Conservation (phyloP, 2,329 filamentous ascomycete genomes). For the Talaromyces atroroseus region DNA sequence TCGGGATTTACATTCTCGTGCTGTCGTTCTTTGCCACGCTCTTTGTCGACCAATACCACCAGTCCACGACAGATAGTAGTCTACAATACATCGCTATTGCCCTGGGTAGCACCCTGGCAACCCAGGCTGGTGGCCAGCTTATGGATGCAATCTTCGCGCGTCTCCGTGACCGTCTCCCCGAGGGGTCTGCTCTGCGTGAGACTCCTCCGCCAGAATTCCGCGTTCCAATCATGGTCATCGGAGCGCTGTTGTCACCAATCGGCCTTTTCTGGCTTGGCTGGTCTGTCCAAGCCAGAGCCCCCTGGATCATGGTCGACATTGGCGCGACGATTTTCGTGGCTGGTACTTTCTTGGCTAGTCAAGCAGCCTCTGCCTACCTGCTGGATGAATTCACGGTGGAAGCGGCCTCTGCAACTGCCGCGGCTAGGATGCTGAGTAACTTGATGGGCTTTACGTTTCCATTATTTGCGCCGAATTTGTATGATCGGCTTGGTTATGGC, state of each 20-base stretch:
- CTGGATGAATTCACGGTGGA: slow-evolving; percentile 50
- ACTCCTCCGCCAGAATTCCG: slow-evolving; percentile 45
- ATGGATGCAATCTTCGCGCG: slow-evolving; percentile 10
- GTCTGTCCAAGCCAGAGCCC: slow-evolving; percentile 47
- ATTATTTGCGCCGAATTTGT: slow-evolving; percentile 53
- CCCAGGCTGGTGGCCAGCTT: slow-evolving; percentile 2
- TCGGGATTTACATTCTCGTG: slow-evolving; percentile 10
- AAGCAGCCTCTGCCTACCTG: slow-evolving; percentile 55
- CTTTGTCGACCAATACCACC: slow-evolving; percentile 10
- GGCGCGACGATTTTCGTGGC: slow-evolving; percentile 53
- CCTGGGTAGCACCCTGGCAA: slow-evolving; percentile 6
- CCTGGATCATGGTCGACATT: slow-evolving; percentile 59
- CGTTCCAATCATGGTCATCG: slow-evolving; percentile 52
- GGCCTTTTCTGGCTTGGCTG: slow-evolving; percentile 57
- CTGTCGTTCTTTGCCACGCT: slow-evolving; percentile 9
- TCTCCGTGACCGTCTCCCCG: slow-evolving; percentile 3
- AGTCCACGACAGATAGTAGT: slow-evolving; percentile 10
- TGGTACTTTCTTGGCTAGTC: slow-evolving; percentile 36
- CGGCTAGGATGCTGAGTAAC: slow-evolving; percentile 51
- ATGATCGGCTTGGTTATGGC: slow-evolving; percentile 41
- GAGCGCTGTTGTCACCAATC: slow-evolving; percentile 48
- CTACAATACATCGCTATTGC: slow-evolving; percentile 13
- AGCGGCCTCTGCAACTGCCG: slow-evolving; percentile 48
- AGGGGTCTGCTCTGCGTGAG: slow-evolving; percentile 23
- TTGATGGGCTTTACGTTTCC: slow-evolving; percentile 56